Conservation (phyloP, 331 rosid species). For the Dryas integrifolia region DNA sequence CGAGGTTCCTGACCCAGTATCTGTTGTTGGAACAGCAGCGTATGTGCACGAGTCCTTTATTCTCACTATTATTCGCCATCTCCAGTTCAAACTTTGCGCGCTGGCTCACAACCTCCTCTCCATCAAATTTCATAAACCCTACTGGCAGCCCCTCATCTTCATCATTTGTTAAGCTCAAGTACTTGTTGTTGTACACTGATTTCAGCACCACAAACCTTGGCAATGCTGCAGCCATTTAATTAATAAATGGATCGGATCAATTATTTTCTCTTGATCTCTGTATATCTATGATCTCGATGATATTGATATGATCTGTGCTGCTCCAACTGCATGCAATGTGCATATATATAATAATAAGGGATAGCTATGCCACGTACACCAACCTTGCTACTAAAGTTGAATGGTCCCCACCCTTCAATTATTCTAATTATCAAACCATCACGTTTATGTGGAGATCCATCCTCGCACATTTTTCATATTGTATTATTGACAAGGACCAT, state of each 20-base stretch:
- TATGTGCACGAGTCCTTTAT: conserved; percentile 4
- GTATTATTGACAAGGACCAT: too few relatives aligned
- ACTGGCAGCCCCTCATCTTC: background rate
- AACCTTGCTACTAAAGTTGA: too few relatives aligned
- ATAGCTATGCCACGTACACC: too few relatives aligned
- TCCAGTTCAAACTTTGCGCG: conserved; percentile 25
- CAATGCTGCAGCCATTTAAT: background rate
- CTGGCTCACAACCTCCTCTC: background rate
- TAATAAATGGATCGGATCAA: background rate
- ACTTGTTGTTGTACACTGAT: conserved; percentile 10
- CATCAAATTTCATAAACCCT: conserved; percentile 7
- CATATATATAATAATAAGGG: too few relatives aligned
- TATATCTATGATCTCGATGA: too few relatives aligned
- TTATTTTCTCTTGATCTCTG: too few relatives aligned
- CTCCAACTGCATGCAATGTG: too few relatives aligned
- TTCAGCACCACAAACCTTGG: conserved; percentile 17
- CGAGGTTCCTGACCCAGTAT: background rate
- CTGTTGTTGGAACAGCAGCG: conserved; percentile 28
- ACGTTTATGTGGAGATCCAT: too few relatives aligned
- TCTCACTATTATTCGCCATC: background rate
- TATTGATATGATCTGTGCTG: too few relatives aligned
- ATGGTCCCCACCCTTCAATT: too few relatives aligned
- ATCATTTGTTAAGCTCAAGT: background rate
- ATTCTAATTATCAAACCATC: too few relatives aligned
- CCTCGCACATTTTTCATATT: too few relatives aligned